Conservation (phyloP, 352 stramenopile genomes). For the Globisporangium sylvaticum region DNA sequence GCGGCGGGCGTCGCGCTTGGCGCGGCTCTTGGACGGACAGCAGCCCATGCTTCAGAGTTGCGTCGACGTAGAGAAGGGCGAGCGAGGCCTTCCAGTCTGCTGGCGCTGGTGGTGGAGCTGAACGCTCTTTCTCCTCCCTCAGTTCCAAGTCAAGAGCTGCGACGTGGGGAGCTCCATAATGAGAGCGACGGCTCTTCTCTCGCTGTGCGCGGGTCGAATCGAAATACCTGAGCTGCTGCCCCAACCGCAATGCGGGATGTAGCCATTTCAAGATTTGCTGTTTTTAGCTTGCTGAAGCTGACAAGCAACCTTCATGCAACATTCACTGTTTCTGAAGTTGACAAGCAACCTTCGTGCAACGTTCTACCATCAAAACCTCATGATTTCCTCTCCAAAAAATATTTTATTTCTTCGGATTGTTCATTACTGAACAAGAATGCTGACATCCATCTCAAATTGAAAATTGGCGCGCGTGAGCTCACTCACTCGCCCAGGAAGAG, state of each 20-base stretch:
- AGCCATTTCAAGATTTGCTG: background rate
- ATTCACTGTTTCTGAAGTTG: too few species aligned
- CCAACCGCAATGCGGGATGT: background rate
- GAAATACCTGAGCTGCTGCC: background rate
- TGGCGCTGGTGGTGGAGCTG: background rate
- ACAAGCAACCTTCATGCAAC: too few species aligned
- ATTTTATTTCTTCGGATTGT: background rate
- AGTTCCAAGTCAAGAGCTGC: background rate
- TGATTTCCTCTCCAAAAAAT: background rate
- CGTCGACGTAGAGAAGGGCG: background rate
- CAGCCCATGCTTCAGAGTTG: constrained; percentile 40
- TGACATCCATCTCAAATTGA: background rate
- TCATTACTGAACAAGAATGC: too few species aligned
- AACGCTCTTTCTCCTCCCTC: background rate
- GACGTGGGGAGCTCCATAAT: background rate
- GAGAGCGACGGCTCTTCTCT: background rate
- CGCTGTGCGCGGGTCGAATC: background rate
- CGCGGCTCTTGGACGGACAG: constrained; percentile 47
- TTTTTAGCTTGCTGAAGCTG: background rate
- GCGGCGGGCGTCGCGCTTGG: constrained; percentile 3
- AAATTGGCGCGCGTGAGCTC: background rate
- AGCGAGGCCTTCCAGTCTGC: too few species aligned
- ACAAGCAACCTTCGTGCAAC: too few species aligned
- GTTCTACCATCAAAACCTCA: too few species aligned
- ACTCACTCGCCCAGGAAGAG: constrained; percentile 79